Conservation (phyloP, 768 basidiomycete genomes). For the Pulveroboletus sp. region DNA sequence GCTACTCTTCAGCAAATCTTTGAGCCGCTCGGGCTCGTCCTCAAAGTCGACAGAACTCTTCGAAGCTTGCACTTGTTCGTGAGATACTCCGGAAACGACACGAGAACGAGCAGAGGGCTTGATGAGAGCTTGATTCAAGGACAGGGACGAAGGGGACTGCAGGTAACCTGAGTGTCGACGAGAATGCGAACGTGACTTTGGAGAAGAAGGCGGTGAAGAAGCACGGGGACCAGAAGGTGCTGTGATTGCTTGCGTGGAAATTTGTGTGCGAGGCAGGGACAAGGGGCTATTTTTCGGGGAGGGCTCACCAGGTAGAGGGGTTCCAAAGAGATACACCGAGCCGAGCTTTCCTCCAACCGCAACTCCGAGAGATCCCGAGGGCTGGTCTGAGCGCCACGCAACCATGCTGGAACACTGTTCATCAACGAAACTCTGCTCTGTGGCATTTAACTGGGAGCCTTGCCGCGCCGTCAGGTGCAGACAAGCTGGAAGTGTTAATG, state of each 20-base stretch:
- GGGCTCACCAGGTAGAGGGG: constrained; percentile 21
- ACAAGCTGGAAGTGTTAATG: constrained; percentile 21
- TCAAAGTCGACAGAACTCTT: constrained; percentile 80
- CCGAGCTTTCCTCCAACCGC: constrained; percentile 22
- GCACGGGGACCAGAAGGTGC: constrained; percentile 6
- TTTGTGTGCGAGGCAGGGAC: constrained; percentile 12
- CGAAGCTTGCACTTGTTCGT: constrained; percentile 68
- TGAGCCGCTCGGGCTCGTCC: constrained; percentile 72
- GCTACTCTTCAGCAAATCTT: constrained; percentile 62
- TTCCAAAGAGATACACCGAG: constrained; percentile 28
- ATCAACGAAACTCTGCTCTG: constrained; percentile 24
- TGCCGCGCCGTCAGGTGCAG: constrained; percentile 7
- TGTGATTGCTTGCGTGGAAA: constrained; percentile 1
- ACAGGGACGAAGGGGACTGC: constrained; percentile 36
- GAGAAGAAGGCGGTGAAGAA: constrained; percentile 20
- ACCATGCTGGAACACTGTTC: constrained; percentile 15
- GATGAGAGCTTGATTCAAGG: constrained; percentile 42
- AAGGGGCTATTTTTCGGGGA: constrained; percentile 1
- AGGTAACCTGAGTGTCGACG: constrained; percentile 26
- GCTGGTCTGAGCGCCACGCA: constrained; percentile 13
- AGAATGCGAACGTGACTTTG: constrained; percentile 17
- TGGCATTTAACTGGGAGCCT: constrained; percentile 6
- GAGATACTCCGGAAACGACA: constrained; percentile 67
- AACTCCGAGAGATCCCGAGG: constrained; percentile 10
- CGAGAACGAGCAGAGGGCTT: constrained; percentile 51